Evolutionary conservation across 441 rosid species (phyloP), one percentile per base, ranked within the genome.

Genomic region (Omphalea diandra): DNA sequence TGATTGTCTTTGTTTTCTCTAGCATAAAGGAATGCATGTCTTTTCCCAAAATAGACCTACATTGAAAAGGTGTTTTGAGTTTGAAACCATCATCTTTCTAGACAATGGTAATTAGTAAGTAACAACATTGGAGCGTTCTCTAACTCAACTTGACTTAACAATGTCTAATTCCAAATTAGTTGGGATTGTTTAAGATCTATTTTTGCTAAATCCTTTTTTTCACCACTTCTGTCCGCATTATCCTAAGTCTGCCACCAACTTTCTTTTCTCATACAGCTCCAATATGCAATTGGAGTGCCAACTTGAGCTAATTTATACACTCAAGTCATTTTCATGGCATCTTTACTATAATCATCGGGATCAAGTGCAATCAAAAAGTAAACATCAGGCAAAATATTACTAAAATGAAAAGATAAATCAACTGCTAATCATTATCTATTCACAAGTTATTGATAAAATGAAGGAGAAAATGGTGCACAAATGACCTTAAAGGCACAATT

Each of bases 401-500:
- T 17, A 53, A 10, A 35, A 56, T 11, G 12, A 63, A 63, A 63
- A 63, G 18, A 40, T n/a, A 43, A 29, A 44, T 12, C 41, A 47
- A 31, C 22, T 31, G 40, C 36, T 14, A 41, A 36, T 20, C 41
- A 32, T 31, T 27, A 49, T 17, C 31, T 17, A 20, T 15, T 69
- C 44, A 63, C 36, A 33, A 50, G 33, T 27, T 40, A 4, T 8
- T 24, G 49, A 32, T 12, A 68, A 40, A 8, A 9, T 26, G 29
- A n/a, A 17, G 44, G 63, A 3, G 31, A 60, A 38, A 49, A 24
- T 10, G 36, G 17, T 38, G 36, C 31, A 49, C 26, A 43, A 59
- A 70, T 49, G 36, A 94, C 98, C 99, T 92, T 93, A 46, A 95
- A 71, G 40, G 96, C 99, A 75, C 87, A 84, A 73, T 75, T 85